phyloP scores from a whole-genome alignment of 2,329 filamentous ascomycete genomes.

The Xylariaceae sp. region DNA sequence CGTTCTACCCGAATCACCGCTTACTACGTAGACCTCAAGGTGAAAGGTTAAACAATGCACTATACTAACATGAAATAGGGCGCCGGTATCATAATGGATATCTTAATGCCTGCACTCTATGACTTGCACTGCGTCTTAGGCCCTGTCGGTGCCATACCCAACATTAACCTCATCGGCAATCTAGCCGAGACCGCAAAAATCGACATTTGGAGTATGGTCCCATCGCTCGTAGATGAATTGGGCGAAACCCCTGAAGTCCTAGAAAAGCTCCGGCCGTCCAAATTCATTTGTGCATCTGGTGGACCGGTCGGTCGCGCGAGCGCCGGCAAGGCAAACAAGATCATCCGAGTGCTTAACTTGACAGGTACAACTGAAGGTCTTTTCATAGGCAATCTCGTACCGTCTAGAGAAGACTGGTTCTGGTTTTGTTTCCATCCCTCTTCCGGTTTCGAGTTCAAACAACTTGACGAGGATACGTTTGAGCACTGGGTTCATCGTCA shows the following conservation, averaged over 20 bases:
- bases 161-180: constrained; percentile 34
- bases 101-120: constrained; percentile 37
- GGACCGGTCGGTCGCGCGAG: constrained; percentile 30
- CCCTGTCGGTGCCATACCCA: constrained; percentile 34
- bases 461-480: constrained; percentile 29
- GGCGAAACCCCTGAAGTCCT: constrained; percentile 32
- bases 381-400: constrained; percentile 33
- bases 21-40: not conserved
- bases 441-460: constrained; percentile 35
- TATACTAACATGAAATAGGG: constrained; percentile 25
- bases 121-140: constrained; percentile 37
- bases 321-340: constrained; percentile 31
- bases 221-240: constrained; percentile 35
- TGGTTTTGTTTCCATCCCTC: constrained; percentile 35
- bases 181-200: constrained; percentile 35
- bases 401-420: constrained; percentile 23
- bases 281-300: constrained; percentile 38
- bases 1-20: constrained; percentile 7
- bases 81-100: constrained; percentile 42
- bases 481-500: constrained; percentile 35
- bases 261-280: constrained; percentile 30
- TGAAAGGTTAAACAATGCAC: not conserved
- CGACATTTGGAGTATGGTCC: constrained; percentile 39
- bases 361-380: constrained; percentile 36
- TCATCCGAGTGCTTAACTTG: constrained; percentile 33